Base-by-base conservation (phyloP, 2,329 filamentous ascomycete species). In the Paecilomyces formosus region DNA sequence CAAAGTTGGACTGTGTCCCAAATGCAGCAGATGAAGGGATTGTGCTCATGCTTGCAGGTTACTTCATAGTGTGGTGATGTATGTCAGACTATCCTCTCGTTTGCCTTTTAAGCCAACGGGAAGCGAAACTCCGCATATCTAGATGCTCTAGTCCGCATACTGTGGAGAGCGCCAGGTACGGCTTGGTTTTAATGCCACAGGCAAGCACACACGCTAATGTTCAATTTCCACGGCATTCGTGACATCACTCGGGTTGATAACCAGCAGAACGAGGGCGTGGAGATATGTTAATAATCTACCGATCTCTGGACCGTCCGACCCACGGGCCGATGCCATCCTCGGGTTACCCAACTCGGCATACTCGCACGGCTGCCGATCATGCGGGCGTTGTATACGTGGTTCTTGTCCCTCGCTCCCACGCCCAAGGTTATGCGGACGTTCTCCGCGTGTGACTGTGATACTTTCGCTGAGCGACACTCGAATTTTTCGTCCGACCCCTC, bases 1-100 rank as follows among this genome's bases (percentile, higher is more conserved):
- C 66, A 60, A 78, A 78, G 35, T 73, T 66, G 28, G 65, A 60
- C 9, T 60, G 28, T 12, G 59, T 59, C 56, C 63, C 70, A 52
- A 65, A 67, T 62, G 68, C 70, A 15, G 57, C 62, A 50, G 62
- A 58, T 13, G 66, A 65, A 39, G 50, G 26, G 21, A 52, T 15
- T 3, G 50, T 15, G 13, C 13, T 24, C 50, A 52, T 26, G 26
- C 5, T 24, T 21, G 50, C 22, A n/a, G n/a, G 39, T 9, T 45
- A 45, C 39, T 45, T n/a, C n/a, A 45, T 45, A n/a, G n/a, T 21
- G 21, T 11, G 24, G 5, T 18, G 9, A 8, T 22, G 8, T 13
- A 50, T 50, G 15, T 8, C 24, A 24, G n/a, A 45, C 9, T 6
- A 45, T n/a, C 15, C 39, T 45, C n/a, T 45, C 39, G 7, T 45